Conservation (phyloP, 805 yeast species). For the Barnettozyma sp. region DNA sequence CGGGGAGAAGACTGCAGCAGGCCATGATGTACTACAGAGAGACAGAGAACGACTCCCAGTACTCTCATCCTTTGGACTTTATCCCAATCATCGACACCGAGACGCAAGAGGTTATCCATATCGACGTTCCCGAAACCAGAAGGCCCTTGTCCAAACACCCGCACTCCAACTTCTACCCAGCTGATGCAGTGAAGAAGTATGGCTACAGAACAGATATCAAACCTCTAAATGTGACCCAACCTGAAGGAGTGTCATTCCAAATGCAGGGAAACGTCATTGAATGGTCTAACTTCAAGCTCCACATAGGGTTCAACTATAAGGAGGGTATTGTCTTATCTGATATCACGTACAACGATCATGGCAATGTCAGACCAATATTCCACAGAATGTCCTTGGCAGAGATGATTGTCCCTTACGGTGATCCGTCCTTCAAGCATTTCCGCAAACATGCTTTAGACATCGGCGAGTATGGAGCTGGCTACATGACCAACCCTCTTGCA, state of each 20-base stretch:
- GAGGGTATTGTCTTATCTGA: conserved; percentile 79
- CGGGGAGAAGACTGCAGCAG: conserved; percentile 67
- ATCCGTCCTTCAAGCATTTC: conserved; percentile 74
- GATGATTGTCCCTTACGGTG: conserved; percentile 83
- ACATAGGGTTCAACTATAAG: conserved; percentile 78
- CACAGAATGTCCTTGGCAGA: conserved; percentile 73
- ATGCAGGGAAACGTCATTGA: conserved; percentile 62
- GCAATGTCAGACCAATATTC: conserved; percentile 64
- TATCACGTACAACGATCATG: conserved; percentile 68
- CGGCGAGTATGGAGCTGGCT: conserved; percentile 86
- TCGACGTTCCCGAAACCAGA: conserved; percentile 71
- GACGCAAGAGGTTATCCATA: conserved; percentile 57
- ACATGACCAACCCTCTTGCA: conserved; percentile 71
- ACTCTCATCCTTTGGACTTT: conserved; percentile 65
- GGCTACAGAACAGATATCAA: conserved; percentile 60
- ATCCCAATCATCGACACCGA: conserved; percentile 78
- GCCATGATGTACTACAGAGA: conserved; percentile 74
- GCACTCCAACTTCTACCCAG: conserved; percentile 65
- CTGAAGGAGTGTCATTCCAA: conserved; percentile 74
- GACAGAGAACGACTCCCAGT: conserved; percentile 69
- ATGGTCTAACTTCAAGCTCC: conserved; percentile 75
- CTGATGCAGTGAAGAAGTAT: conserved; percentile 51
- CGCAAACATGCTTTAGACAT: conserved; percentile 82
- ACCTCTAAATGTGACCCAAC: conserved; percentile 69
- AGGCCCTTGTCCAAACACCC: conserved; percentile 62